Percentiles rank a stretch among this genome's conserved stretches.
Conservation (phyloP, 176 grass and related monocot genomes). For the Triticum dicoccoides region DNA sequence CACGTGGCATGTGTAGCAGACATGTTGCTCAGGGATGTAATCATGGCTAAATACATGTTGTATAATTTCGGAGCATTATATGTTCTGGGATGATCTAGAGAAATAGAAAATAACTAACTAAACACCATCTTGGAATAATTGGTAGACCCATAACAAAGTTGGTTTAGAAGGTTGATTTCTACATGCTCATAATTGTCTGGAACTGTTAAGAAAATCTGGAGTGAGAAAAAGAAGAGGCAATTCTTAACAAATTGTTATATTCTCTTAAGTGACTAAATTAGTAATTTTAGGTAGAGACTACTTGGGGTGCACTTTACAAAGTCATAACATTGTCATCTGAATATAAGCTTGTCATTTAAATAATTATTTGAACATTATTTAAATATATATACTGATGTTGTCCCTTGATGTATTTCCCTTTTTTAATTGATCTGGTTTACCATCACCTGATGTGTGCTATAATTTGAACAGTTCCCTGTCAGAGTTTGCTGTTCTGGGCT, state of each 20-base stretch:
- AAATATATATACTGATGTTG: not conserved
- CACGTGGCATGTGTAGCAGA: not conserved
- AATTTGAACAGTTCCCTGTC: constrained; percentile 85
- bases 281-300: constrained; percentile 5
- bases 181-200: constrained; percentile 13
- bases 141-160: not conserved
- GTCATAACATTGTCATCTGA: not conserved
- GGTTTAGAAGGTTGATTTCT: not conserved
- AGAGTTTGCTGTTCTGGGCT: constrained; percentile 95
- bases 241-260: not conserved
- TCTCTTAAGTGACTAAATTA: not conserved
- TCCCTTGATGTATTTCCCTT: not conserved
- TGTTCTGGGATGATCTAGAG: not conserved
- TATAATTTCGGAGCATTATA: not conserved
- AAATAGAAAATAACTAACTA: not conserved
- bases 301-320: not conserved
- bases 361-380: not conserved
- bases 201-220: not conserved
- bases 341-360: not conserved
- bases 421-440: constrained; percentile 7
- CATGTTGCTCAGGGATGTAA: not conserved
- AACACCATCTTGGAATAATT: not conserved
- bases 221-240: not conserved
- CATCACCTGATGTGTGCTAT: constrained; percentile 26
- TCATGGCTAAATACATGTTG: not conserved